phyloP scores from a whole-genome alignment of 2,329 filamentous ascomycete genomes.

The Penicillium sp. region DNA sequence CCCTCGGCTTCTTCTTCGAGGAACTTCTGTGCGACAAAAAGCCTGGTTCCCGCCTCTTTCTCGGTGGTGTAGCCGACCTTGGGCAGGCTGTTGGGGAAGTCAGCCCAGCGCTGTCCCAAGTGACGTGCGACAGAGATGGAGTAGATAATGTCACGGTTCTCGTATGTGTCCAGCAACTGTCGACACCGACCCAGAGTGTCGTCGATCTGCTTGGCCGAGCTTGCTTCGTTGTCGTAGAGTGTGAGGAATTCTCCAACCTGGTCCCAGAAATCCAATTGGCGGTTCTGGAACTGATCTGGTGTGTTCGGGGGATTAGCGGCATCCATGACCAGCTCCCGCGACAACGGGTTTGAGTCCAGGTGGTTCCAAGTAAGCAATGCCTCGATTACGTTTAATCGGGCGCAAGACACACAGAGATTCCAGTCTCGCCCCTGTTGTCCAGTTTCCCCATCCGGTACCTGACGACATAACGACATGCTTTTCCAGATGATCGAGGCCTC shows the following conservation, averaged over 20 bases:
- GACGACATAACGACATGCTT: conserved; percentile 53
- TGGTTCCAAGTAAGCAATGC: conserved; percentile 70
- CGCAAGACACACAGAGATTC: conserved; percentile 61
- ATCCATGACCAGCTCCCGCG: conserved; percentile 40
- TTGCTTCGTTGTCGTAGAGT: conserved; percentile 58
- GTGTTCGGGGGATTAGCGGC: conserved; percentile 35
- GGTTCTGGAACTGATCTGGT: conserved; percentile 53
- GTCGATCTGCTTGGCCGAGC: conserved; percentile 58
- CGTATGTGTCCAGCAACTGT: conserved; percentile 70
- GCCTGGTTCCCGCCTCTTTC: conserved; percentile 62
- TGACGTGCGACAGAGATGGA: conserved; percentile 79
- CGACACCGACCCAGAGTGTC: conserved; percentile 64
- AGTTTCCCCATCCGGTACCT: conserved; percentile 35
- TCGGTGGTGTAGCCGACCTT: conserved; percentile 62
- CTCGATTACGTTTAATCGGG: conserved; percentile 73
- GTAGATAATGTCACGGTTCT: conserved; percentile 88
- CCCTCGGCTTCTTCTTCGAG: conserved; percentile 63
- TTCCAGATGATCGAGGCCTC: conserved; percentile 61
- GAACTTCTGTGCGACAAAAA: conserved; percentile 68
- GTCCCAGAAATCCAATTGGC: conserved; percentile 80
- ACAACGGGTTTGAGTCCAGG: conserved; percentile 51
- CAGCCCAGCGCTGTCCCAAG: conserved; percentile 63
- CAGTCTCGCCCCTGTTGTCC: conserved; percentile 47
- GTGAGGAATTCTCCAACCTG: conserved; percentile 70
- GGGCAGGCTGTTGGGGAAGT: conserved; percentile 56